Conservation (phyloP, 495 filamentous ascomycete genomes). For the Aspergillus ostianus region DNA sequence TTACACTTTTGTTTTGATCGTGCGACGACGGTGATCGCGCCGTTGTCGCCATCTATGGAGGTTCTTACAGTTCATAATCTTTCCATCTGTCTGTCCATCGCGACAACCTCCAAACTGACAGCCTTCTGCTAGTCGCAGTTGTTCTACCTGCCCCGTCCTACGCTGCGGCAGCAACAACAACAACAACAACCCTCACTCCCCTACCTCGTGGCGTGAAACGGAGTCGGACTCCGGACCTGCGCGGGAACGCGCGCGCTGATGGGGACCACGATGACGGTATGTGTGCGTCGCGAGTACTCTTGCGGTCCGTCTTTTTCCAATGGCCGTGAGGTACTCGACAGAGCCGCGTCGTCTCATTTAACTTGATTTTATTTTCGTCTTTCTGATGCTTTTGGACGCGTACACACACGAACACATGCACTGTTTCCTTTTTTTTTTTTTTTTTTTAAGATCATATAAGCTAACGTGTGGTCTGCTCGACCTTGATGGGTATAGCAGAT, state of each 20-base stretch:
- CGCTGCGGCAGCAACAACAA: constrained; percentile 34
- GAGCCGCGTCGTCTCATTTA: constrained; percentile 19
- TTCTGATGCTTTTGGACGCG: constrained; percentile 7
- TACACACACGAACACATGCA: constrained; percentile 1
- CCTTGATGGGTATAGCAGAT: constrained; percentile 37
- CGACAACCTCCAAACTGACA: constrained; percentile 41
- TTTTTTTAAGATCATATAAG: background rate
- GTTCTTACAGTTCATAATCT: constrained; percentile 13
- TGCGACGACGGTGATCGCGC: constrained; percentile 1
- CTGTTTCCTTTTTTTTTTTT: too few relatives aligned
- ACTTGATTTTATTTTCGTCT: constrained; percentile 7
- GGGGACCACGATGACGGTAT: constrained; percentile 80
- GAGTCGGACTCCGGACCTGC: constrained; percentile 84
- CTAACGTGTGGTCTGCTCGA: constrained; percentile 11
- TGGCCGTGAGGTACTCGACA: constrained; percentile 5
- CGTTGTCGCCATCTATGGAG: constrained; percentile 12
- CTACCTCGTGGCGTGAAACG: constrained; percentile 83
- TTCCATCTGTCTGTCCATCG: constrained; percentile 21
- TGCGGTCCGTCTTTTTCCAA: constrained; percentile 11
- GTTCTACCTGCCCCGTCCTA: constrained; percentile 42
- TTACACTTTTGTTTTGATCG: background rate
- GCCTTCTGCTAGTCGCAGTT: constrained; percentile 41
- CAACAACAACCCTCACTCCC: constrained; percentile 48
- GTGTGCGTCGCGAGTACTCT: constrained; percentile 41
- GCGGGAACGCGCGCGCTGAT: constrained; percentile 58